Conservation (phyloP, 1,284 basidiomycete genomes). For the Sporisorium exsertum region DNA sequence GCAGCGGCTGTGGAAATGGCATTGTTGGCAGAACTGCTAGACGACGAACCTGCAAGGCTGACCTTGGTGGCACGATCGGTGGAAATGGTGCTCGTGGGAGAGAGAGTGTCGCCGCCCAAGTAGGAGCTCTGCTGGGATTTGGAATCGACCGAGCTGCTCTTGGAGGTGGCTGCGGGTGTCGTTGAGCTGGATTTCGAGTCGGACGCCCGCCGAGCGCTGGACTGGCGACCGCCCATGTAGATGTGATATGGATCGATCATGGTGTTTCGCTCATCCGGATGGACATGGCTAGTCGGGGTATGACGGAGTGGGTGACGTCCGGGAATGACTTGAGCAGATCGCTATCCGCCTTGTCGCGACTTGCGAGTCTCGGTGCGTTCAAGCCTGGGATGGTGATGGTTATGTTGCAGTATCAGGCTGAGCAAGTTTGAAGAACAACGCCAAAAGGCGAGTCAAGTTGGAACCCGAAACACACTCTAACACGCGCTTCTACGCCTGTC, state of each 20-base stretch:
- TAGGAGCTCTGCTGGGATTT: conserved; percentile 37
- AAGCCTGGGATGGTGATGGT: background rate
- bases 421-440: background rate
- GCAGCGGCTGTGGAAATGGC: background rate
- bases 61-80: conserved; percentile 20
- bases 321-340: no score
- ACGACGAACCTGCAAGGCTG: conserved; percentile 30
- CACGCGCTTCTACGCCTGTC: background rate
- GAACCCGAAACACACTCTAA: background rate
- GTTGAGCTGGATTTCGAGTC: background rate
- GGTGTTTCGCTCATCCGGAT: background rate
- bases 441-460: background rate
- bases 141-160: conserved; percentile 38
- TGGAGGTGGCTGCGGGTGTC: conserved; percentile 8
- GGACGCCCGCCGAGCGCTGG: conserved; percentile 10
- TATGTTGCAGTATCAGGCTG: background rate
- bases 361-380: background rate
- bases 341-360: background rate
- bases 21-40: conserved; percentile 20
- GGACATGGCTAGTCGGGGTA: conserved; percentile 8
- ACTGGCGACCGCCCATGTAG: conserved; percentile 22
- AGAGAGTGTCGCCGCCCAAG: conserved; percentile 26
- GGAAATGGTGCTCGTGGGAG: conserved; percentile 34
- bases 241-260: conserved; percentile 51
- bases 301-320: background rate